These are phyloP conservation scores for Curvularia eragrostidis DNA, from an alignment of 2,329 filamentous ascomycete species.

Conservation along the genomic window DNA sequence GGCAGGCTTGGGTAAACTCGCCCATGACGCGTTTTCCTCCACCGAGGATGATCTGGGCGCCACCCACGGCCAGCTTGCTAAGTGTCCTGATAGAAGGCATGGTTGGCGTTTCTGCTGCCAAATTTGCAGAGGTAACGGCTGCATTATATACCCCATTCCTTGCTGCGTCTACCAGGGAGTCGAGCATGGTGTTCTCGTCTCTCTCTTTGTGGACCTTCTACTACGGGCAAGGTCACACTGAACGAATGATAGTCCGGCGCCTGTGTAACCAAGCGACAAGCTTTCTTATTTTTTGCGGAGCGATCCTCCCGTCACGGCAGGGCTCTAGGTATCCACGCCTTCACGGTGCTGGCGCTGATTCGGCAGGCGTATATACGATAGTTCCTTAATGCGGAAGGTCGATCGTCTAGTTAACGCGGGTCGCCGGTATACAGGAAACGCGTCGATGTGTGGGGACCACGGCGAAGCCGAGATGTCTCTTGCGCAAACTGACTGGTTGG, in stretches of 20 bases:
- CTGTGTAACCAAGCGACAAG: constrained; percentile 29
- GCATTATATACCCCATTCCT: constrained; percentile 39
- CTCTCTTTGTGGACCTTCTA: constrained; percentile 6
- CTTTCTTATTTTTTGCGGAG: constrained; percentile 29
- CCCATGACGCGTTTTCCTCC: constrained; percentile 35
- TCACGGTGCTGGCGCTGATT: constrained; percentile 31
- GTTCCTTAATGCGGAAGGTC: constrained; percentile 31
- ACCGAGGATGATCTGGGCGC: constrained; percentile 44
- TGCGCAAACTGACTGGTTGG: constrained; percentile 23
- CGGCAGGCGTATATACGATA: constrained; percentile 17
- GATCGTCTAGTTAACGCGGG: constrained; percentile 15
- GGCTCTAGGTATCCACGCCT: constrained; percentile 27
- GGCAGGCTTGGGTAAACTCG: constrained; percentile 34
- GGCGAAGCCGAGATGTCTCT: constrained; percentile 8
- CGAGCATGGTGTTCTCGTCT: constrained; percentile 27
- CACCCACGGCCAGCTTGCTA: constrained; percentile 47
- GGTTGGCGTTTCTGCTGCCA: constrained; percentile 30
- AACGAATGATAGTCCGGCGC: constrained; percentile 1
- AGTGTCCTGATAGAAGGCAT: constrained; percentile 48
- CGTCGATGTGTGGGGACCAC: constrained; percentile 4
- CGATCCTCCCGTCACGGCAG: constrained; percentile 35
- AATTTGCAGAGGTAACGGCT: constrained; percentile 18
- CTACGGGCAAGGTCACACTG: constrained; percentile 8
- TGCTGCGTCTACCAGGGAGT: constrained; percentile 27
- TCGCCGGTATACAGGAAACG: constrained; percentile 4